Base-by-base conservation (phyloP, 768 basidiomycete genomes). In the Calocera viscosa region DNA sequence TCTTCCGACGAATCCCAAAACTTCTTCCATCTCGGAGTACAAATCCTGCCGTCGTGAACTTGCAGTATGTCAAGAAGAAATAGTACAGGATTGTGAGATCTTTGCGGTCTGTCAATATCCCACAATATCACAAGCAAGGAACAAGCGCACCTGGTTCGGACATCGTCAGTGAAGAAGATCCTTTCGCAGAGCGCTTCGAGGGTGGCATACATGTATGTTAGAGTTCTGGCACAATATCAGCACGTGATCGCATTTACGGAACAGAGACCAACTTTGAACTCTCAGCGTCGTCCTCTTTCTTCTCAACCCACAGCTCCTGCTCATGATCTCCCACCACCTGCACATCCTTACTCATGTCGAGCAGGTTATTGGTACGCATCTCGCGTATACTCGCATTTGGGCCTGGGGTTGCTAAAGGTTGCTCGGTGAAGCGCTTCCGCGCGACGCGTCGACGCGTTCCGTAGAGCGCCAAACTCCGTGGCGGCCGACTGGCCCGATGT, bases 1-100 rank as follows among this genome's bases (percentile, higher is more conserved):
- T 60, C 53, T 8, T 60, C 22, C 53, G 30, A 26, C 2, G 53
- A 60, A 32, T 60, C 53, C 53, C 24, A 60, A 22, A 28, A 60
- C 53, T 60, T 60, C 30, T 30, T 12, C 53, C 24, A 32, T 22
- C 53, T 60, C 30, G 53, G 16, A 60, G 53, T 10, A 60, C 53
- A 32, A 60, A 60, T 10, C 53, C 14, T 11, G 53, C 10, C 10
- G 53, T 60, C 26, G 53, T 60, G 53, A 60, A 60, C 22, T 32
- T 60, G 53, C 53, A 26, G 53, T 60, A 60, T 28, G 53, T 60
- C 53, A 60, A 60, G 53, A 60, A 60, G 53, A 60, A 60, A 32
- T 60, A 26, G 30, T 60, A 60, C 30, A 60, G 10, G 53, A 60
- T 28, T 60, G 53, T 60, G 26, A 60, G 22, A 22, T 60, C 53